These are phyloP conservation scores for Kuraishia ogatae DNA, from an alignment of 805 yeast genomes.

Conservation along the genomic window DNA sequence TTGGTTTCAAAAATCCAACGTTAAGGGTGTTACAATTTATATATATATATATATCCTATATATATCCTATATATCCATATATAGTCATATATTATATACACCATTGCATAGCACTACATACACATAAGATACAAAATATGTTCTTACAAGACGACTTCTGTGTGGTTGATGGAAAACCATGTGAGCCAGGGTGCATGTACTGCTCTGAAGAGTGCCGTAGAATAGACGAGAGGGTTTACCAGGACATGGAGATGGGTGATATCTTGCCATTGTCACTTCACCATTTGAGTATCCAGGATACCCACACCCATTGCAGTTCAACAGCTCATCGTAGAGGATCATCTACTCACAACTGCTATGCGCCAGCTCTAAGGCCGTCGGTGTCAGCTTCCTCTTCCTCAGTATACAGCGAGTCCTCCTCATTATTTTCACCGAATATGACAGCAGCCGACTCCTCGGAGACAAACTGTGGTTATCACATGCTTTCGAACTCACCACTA, in stretches of 20 bases:
- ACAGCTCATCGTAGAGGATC: neutral
- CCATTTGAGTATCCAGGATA: neutral
- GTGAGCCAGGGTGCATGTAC: constrained; percentile 7
- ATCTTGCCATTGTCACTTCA: neutral
- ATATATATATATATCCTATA: too few relatives aligned
- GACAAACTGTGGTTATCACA: neutral
- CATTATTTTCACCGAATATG: neutral
- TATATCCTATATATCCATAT: too few relatives aligned
- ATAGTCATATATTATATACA: too few relatives aligned
- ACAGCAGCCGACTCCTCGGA: neutral
- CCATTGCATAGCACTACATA: neutral
- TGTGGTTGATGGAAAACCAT: constrained; percentile 9
- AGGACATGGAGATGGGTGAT: neutral
- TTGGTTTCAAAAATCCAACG: too few relatives aligned
- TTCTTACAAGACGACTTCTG: constrained; percentile 9
- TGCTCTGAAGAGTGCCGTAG: constrained; percentile 9
- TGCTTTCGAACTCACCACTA: constrained; percentile 1
- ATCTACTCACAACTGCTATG: neutral
- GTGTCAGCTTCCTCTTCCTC: neutral
- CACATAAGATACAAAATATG: too few relatives aligned
- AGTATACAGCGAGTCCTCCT: neutral
- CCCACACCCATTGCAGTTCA: neutral
- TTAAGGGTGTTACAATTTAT: too few relatives aligned
- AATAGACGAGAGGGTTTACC: constrained; percentile 1
- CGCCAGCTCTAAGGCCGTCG: neutral